Evolutionary conservation across 1,284 basidiomycete genomes (phyloP), one percentile per base, ranked within the genome.

Genomic region (Leccinum angustisporum): DNA sequence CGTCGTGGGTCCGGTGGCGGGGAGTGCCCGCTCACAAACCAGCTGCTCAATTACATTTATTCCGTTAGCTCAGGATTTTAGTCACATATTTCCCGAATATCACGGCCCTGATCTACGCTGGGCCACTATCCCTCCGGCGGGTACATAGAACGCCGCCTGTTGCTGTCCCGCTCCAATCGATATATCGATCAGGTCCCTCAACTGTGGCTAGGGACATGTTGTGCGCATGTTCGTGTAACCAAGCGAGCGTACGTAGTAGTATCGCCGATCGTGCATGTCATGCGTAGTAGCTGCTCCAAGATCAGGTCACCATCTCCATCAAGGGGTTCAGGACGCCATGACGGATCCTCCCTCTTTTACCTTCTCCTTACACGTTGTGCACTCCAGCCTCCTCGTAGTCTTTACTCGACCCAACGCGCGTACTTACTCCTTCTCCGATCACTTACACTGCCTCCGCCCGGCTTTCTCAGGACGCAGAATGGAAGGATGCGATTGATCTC

Each of bases 81-180:
- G 53, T 64, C n/a, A 36, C 53, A 34, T 11, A 31, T 30, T 36
- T 27, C 33, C 65, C 56, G 36, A 63, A 56, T 55, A 50, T 56
- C 57, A 21, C 62, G 65, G 56, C 67, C 65, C 67, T 66, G 65
- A 69, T 66, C 57, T 66, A 2, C 65, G 57, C 21, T 14, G 8
- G 11, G 25, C 58, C 46, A 51, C 34, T n/a, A 50, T 40, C 43
- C 36, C 18, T 34, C 66, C 64, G 55, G 50, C 64, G 48, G 53
- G 50, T 36, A 33, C 56, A 54, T 10, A 16, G 30, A 10, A 34
- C 33, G 34, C 16, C 50, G 21, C n/a, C 16, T 61, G 30, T 30
- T 40, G 40, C 36, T 53, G 60, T 52, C 46, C 27, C 36, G 14
- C 30, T 14, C 48, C 50, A 25, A 25, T 27, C 36, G 40, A 18